Base-by-base conservation (phyloP, 768 basidiomycete genomes). In the Lactarius quietus region DNA sequence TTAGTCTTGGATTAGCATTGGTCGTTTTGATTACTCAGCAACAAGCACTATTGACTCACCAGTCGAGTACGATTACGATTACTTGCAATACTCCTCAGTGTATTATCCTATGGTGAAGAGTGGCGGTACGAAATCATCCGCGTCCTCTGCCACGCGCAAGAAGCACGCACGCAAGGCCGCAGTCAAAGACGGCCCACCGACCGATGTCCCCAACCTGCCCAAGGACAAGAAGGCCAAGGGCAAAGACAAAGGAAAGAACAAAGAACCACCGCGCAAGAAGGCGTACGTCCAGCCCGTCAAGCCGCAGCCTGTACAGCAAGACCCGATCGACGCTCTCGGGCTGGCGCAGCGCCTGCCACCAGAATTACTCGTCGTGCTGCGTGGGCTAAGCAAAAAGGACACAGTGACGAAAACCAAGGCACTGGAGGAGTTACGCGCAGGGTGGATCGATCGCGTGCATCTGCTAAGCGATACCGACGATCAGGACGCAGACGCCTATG, bases 321-420 rank as follows among this genome's bases (percentile, higher is more conserved):
- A 98, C 80, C 95, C 95, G 1, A 79, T 98, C 43, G 94, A 97
- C 71, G 85, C 88, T 1, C 84, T 86, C 3, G 94, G 93, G 0
- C 81, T 96, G 6, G 88, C 85, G 3, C 85, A 85, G 70, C 77
- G 78, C 15, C 75, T 97, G 5, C 92, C 92, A 0, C 83, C 94
- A 2, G 93, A 94, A 31, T 79, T 98, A 26, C 81, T 95, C 8
- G 85, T 98, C 55, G 83, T 94, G 3, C 81, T 98, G 60, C 79
- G 93, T 57, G 83, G 84, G 68, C 79, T 98, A 59, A 86, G 84
- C 31, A 98, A 98, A 83, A 96, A 96, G 78, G 93, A 95, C 63
- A 82, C 83, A 31, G 82, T 93, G 33, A 98, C 96, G 2, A 90
- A 92, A 75, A 77, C 82, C 26, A 86, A 88, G 71, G 95, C 93